Percentiles rank a stretch among this genome's conserved stretches.
These are phyloP conservation scores for Tulasnella sp. DNA, from an alignment of 768 basidiomycete species.

Conservation along the genomic window DNA sequence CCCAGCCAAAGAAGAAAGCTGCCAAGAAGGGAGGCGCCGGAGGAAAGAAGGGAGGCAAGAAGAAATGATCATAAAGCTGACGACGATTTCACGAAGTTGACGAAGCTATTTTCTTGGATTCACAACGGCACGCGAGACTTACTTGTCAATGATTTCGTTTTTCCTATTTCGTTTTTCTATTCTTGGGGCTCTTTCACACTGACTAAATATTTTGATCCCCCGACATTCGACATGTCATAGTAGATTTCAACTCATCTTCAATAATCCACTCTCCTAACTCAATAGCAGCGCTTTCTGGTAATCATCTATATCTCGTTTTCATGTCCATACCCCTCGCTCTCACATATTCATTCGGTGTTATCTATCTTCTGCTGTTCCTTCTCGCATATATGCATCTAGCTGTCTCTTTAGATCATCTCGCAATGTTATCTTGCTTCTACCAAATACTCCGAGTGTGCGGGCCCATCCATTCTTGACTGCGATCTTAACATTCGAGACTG, in stretches of 20 bases:
- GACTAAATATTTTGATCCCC: constrained; percentile 8
- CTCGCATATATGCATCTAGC: background rate
- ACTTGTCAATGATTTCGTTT: background rate
- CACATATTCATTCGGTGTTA: background rate
- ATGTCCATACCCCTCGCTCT: constrained; percentile 4
- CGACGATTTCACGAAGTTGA: background rate
- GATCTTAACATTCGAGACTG: background rate
- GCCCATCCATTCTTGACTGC: background rate
- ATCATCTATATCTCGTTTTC: background rate
- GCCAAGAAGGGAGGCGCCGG: background rate
- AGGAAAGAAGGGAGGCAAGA: constrained; percentile 5
- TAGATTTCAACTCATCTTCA: background rate
- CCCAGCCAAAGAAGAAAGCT: background rate
- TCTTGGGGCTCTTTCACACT: background rate
- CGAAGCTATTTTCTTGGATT: background rate
- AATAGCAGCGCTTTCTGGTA: background rate
- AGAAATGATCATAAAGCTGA: background rate
- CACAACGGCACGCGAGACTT: constrained; percentile 1
- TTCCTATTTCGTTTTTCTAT: background rate
- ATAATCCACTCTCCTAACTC: background rate
- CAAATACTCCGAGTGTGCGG: background rate
- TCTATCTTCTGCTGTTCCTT: background rate
- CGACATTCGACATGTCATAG: constrained; percentile 1
- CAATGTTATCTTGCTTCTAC: constrained; percentile 7
- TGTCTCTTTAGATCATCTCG: constrained; percentile 6